Base-by-base conservation (phyloP, 1,139 yeast species). In the Lodderomyces theae region DNA sequence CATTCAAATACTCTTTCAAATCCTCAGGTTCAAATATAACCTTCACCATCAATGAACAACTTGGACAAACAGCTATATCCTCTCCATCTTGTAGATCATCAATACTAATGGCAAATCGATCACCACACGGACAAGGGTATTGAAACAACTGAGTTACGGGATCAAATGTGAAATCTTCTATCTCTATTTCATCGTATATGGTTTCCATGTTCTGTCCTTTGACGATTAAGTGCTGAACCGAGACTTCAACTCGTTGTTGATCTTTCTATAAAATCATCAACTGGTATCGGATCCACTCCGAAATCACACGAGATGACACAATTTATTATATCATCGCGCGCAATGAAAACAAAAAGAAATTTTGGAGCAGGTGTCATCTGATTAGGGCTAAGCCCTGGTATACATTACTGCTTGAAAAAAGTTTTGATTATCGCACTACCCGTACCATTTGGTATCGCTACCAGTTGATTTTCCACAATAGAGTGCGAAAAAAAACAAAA, bases 121-220 rank as follows among this genome's bases (percentile, higher is more conserved):
- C 99, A 22, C 98, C 98, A 63, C 98, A 92, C 0, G 99, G 99
- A 69, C 98, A 92, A 4, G 99, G 99, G 54, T 90, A 92, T 45
- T 88, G 86, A 63, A 90, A 88, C 34, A 88, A 65, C 61, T 84
- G 89, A 10, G 86, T 80, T 22, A 71, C 71, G 3, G 92, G 80
- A 60, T 92, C 97, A 61, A 79, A 92, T 5, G 90, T 83, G 80
- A 92, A 89, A 61, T 92, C 99, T 63, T 92, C 98, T 42, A 94
- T 92, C 69, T 92, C 98, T 45, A 92, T 82, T 60, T 92, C 95
- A 61, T 92, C 98, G 64, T 92, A 92, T 26, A 86, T 77, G 15
- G 84, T 69, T 74, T 72, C 78, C 74, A 72, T 71, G n/a, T n/a
- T n/a, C n/a, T n/a, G n/a, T n/a, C n/a, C n/a, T n/a, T n/a, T n/a